Evolutionary conservation across 306 rosid species (phyloP), one percentile per base, ranked within the genome.

Genomic region (Hippophae tibetana): DNA sequence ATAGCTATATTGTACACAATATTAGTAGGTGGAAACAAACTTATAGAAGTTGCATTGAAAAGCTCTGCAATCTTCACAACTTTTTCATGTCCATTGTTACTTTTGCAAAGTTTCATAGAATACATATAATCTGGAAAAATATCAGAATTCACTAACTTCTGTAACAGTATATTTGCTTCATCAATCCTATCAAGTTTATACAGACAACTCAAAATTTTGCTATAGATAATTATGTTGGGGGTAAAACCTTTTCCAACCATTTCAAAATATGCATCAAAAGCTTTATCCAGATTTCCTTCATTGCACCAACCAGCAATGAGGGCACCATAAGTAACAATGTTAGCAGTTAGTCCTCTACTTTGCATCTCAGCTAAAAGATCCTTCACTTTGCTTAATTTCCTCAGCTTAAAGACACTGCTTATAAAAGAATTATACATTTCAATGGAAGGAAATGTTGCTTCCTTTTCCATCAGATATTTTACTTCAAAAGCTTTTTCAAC

Each of bases 401-500:
- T 68, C 42, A 77, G 67, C 81, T 69, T 85, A 62, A 87, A 90
- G 60, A 71, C 73, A 50, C 96, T 96, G 61, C 48, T 42, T 63
- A 87, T 76, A 59, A 90, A 82, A 63, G 95, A 90, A 79, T 90
- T 90, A 68, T 83, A 90, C 86, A 87, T 81, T 85, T 78, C 89
- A 43, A 76, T 77, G 69, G 95, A 81, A 63, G 84, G 78, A 60
- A 55, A 48, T 44, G 79, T 65, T 8, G 64, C 70, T 56, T 75
- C 76, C 51, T 58, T 65, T 63, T 87, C 95, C 86, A 82, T 80
- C 56, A 57, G 23, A 56, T 57, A 81, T 74, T 90, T 87, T 45
- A 83, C 69, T 81, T 65, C 74, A 43, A 90, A 70, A 52, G 97
- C 96, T 78, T 83, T 79, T 38, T 53, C 65, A 56, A 82, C 47